Percentiles rank a stretch among this genome's conserved stretches.
Conservation (phyloP, 805 yeast species). For the Kodamaea nitidulidarum region DNA sequence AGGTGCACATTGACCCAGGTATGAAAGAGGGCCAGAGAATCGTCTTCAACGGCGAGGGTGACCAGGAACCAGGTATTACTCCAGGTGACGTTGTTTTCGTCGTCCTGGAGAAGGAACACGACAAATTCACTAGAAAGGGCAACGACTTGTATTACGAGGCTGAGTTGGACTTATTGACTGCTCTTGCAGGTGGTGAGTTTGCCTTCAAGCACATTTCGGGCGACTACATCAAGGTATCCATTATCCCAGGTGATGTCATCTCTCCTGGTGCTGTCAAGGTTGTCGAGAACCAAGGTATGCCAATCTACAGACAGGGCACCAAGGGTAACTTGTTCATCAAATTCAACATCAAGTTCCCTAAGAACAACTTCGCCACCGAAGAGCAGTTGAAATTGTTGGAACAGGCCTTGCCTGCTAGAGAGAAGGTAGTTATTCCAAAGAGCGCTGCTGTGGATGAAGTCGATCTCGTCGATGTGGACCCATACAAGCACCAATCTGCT, state of each 20-base stretch:
- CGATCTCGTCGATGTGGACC: constrained; percentile 64
- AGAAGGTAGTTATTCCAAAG: constrained; percentile 55
- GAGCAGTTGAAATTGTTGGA: constrained; percentile 72
- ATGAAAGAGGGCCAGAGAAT: constrained; percentile 92
- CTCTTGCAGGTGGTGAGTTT: constrained; percentile 93
- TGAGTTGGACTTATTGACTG: constrained; percentile 87
- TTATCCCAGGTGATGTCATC: constrained; percentile 90
- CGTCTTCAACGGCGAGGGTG: constrained; percentile 93
- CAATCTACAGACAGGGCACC: constrained; percentile 82
- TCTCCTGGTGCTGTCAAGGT: constrained; percentile 80
- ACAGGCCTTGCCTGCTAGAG: constrained; percentile 74
- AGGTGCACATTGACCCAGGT: constrained; percentile 95
- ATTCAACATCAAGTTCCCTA: constrained; percentile 88
- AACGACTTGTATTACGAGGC: constrained; percentile 82
- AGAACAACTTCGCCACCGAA: constrained; percentile 65
- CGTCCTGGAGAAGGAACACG: constrained; percentile 86
- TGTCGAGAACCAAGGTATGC: constrained; percentile 96
- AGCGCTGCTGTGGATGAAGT: constrained; percentile 80
- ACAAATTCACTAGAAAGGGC: constrained; percentile 78
- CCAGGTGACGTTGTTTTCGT: constrained; percentile 97
- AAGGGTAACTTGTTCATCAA: constrained; percentile 82
- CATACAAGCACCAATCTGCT: constrained; percentile 49
- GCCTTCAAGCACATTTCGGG: constrained; percentile 87
- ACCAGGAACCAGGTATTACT: constrained; percentile 88
- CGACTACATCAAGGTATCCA: constrained; percentile 77